These are phyloP conservation scores for Pseudognaphalium luteoalbum DNA, from an alignment of 129 eudicot genomes.

Conservation along the genomic window DNA sequence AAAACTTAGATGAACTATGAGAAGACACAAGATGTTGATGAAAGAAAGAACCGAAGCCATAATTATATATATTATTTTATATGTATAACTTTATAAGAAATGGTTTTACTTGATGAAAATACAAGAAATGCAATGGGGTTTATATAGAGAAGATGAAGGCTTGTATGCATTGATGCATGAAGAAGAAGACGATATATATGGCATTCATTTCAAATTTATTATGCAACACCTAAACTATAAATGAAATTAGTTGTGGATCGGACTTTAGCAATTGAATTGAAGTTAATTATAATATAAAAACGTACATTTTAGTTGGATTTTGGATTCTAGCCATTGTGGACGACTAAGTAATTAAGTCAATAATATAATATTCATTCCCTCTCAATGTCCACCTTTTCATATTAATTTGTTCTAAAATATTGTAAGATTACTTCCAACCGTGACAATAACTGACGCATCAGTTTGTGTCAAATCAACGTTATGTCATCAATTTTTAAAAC, in stretches of 20 bases:
- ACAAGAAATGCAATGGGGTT: not conserved
- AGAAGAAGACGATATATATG: not conserved
- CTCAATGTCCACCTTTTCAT: too few species aligned
- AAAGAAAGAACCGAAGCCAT: not conserved
- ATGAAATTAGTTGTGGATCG: not conserved
- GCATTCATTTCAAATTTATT: constrained; percentile 1
- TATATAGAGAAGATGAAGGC: not conserved
- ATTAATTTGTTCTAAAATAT: too few species aligned
- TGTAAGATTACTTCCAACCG: too few species aligned
- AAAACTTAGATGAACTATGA: not conserved
- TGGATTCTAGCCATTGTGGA: not conserved
- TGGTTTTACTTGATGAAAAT: not conserved
- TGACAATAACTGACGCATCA: too few species aligned
- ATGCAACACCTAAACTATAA: not conserved
- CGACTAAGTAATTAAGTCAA: not conserved
- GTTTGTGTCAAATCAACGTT: too few species aligned
- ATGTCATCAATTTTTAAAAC: too few species aligned
- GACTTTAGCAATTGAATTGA: not conserved
- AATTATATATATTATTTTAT: not conserved
- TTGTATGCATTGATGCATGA: not conserved
- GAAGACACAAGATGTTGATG: not conserved
- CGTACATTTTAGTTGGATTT: not conserved
- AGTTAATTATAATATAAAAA: too few species aligned
- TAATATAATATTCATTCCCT: too few species aligned
- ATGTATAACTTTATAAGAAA: not conserved